phyloP scores from a whole-genome alignment of 495 filamentous ascomycete genomes.

The Aspergillus wentii region DNA sequence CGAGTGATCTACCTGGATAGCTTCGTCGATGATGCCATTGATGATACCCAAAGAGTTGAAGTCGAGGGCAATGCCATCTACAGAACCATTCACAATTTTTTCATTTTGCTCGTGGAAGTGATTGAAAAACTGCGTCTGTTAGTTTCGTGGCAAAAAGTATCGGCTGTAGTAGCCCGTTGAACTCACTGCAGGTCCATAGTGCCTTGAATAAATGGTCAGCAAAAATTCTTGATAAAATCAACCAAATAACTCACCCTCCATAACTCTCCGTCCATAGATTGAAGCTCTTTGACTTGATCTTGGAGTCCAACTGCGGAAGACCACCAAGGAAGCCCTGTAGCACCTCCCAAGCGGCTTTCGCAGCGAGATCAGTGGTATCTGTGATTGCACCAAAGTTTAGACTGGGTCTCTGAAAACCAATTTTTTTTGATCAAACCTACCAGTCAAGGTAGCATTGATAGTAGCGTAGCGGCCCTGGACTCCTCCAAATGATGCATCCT shows the following conservation, averaged over 20 bases:
- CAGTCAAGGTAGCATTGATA: constrained; percentile 41
- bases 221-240: not conserved
- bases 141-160: constrained; percentile 13
- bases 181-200: constrained; percentile 47
- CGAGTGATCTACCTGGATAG: constrained; percentile 43
- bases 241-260: constrained; percentile 51
- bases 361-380: constrained; percentile 52
- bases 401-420: too few species aligned
- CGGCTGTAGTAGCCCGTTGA: constrained; percentile 29
- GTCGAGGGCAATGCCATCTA: constrained; percentile 33
- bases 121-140: constrained; percentile 30
- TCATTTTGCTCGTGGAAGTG: constrained; percentile 63
- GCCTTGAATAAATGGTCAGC: constrained; percentile 21
- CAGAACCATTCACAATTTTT: constrained; percentile 39
- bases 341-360: constrained; percentile 52
- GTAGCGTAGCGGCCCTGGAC: constrained; percentile 43
- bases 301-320: constrained; percentile 41
- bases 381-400: too few species aligned
- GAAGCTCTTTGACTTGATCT: constrained; percentile 49
- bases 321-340: constrained; percentile 51
- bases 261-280: constrained; percentile 52
- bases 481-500: constrained; percentile 34
- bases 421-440: too few species aligned
- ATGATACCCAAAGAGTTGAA: constrained; percentile 48
- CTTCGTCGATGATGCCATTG: constrained; percentile 73